phyloP scores from a whole-genome alignment of 371 early-diverging fungal genomes.

The Lichtheimia corymbifera region DNA sequence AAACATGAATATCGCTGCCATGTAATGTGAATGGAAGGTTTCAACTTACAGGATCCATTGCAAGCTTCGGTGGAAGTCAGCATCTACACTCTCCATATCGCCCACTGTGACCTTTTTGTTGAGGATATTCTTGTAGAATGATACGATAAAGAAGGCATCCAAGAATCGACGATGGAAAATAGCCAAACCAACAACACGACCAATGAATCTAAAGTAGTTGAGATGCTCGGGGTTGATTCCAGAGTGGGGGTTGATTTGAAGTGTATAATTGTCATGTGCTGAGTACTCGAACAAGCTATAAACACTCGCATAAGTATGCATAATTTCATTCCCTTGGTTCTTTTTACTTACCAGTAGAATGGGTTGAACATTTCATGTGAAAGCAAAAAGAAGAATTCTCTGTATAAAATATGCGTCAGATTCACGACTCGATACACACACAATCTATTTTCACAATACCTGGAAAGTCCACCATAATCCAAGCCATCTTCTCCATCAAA shows the following conservation, averaged over 20 bases:
- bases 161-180: constrained; percentile 96
- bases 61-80: constrained; percentile 87
- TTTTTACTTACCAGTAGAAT: constrained; percentile 66
- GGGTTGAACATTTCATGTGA: constrained; percentile 99
- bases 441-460: constrained; percentile 35
- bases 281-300: constrained; percentile 89
- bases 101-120: constrained; percentile 80
- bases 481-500: constrained; percentile 98
- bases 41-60: constrained; percentile 86
- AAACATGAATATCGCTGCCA: background rate
- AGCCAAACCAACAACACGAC: constrained; percentile 93
- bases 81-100: constrained; percentile 97
- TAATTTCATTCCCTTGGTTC: background rate
- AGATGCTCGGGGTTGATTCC: constrained; percentile 97
- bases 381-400: constrained; percentile 95
- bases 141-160: constrained; percentile 93
- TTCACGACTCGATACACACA: too few relatives aligned
- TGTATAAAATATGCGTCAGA: constrained; percentile 14
- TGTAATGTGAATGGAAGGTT: background rate
- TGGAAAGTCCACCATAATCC: constrained; percentile 96
- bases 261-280: constrained; percentile 93
- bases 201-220: constrained; percentile 97
- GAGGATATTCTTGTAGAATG: constrained; percentile 96
- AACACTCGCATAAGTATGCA: background rate
- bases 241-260: constrained; percentile 95